Conservation (phyloP, 306 rosid genomes). For the Myrica gale region DNA sequence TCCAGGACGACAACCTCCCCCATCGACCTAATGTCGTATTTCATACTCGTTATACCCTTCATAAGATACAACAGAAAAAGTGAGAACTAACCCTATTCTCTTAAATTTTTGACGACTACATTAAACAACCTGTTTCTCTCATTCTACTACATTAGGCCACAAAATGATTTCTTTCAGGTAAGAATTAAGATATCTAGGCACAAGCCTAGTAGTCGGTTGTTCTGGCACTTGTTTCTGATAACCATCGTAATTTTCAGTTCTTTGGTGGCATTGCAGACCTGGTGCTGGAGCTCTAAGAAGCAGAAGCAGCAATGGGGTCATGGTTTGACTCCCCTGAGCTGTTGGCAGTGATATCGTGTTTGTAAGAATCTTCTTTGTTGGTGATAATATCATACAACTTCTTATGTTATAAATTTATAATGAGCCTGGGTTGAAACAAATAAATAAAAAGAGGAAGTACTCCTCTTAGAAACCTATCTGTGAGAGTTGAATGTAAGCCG, state of each 20-base stretch:
- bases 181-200: neutral
- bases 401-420: conserved; percentile 4
- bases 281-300: conserved; percentile 76
- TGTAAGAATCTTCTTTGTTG: conserved; percentile 29
- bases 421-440: conserved; percentile 24
- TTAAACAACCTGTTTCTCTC: too few relatives aligned
- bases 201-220: neutral
- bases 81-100: too few relatives aligned
- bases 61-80: too few relatives aligned
- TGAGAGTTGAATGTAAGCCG: conserved; percentile 29
- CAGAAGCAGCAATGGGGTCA: conserved; percentile 27
- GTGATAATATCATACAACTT: conserved; percentile 25
- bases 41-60: too few relatives aligned
- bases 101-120: too few relatives aligned
- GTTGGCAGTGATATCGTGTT: conserved; percentile 27
- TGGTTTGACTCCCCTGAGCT: conserved; percentile 20
- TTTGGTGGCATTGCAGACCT: conserved; percentile 51
- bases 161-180: neutral
- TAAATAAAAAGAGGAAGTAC: conserved; percentile 43
- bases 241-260: conserved; percentile 21
- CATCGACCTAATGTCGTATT: too few relatives aligned
- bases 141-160: neutral
- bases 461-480: conserved; percentile 40
- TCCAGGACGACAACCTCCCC: neutral
- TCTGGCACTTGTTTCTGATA: neutral